These are phyloP conservation scores for Caloboletus firmus DNA, from an alignment of 1,284 basidiomycete species.

Conservation along the genomic window DNA sequence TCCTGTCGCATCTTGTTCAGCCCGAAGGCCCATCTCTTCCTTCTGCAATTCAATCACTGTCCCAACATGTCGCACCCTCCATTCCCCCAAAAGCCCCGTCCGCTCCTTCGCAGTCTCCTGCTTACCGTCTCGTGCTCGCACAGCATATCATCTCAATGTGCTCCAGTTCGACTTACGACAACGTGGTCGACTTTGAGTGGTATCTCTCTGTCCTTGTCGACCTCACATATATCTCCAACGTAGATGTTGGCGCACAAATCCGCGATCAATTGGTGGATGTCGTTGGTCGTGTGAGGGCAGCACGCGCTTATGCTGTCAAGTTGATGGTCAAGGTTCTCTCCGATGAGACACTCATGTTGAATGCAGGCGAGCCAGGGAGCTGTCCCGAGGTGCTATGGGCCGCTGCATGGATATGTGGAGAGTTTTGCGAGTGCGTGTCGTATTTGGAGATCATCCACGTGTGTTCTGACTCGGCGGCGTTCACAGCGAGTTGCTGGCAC, in stretches of 20 bases:
- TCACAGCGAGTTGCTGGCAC: conserved; percentile 64
- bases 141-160: conserved; percentile 83
- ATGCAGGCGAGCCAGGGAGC: conserved; percentile 58
- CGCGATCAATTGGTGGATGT: conserved; percentile 87
- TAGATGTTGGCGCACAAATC: conserved; percentile 73
- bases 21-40: conserved; percentile 53
- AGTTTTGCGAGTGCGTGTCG: conserved; percentile 73
- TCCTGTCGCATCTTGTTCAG: conserved; percentile 83
- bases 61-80: conserved; percentile 47
- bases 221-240: conserved; percentile 81
- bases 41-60: conserved; percentile 62
- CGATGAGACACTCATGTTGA: conserved; percentile 71
- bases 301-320: conserved; percentile 77
- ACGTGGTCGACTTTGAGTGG: conserved; percentile 95
- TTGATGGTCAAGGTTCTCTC: conserved; percentile 78
- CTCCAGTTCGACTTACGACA: conserved; percentile 79
- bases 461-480: conserved; percentile 6
- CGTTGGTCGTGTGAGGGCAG: conserved; percentile 75
- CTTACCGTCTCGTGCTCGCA: conserved; percentile 82
- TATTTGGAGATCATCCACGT: not conserved
- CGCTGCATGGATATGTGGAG: conserved; percentile 94
- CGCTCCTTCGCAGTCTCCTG: conserved; percentile 64
- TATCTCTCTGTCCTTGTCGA: conserved; percentile 92
- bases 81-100: conserved; percentile 42
- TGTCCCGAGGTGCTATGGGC: conserved; percentile 87